Evolutionary conservation across 2,329 filamentous ascomycete genomes (phyloP), one percentile per base, ranked within the genome.

Genomic region (Alternaria brassicae): DNA sequence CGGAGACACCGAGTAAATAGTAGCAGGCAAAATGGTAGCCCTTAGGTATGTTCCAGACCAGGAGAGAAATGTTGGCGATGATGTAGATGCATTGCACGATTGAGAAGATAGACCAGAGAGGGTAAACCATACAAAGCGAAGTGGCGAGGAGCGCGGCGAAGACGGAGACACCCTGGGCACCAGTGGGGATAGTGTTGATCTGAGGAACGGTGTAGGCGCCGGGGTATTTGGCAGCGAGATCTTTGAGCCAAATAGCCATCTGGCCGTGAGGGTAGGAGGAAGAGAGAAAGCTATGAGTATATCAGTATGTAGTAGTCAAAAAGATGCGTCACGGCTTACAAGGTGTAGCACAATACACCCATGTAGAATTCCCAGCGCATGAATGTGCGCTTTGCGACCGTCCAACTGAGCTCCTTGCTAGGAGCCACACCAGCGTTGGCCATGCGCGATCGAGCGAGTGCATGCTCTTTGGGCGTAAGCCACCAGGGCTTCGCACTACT

Each of bases 201-300:
- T 84, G 78, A 0, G 79, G 77, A 0, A 85, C 76, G 0, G 80
- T 80, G 65, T 82, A 85, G 27, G 68, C 66, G 30, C 68, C 63
- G 3, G 68, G 69, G 21, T 67, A 63, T 51, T 73, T 75, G 2
- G 58, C 63, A 5, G 78, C 78, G 27, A 82, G 79, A 1, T 78
- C 77, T 58, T 84, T 84, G 39, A 85, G 78, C 83, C 83, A 85
- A 10, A 85, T 78, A 28, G 79, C 83, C 82, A 85, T 85, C 55
- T 85, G 84, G 0, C 72, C 68, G 3, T 73, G 65, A 0, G 81
- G 81, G 57, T 85, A 85, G 0, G 75, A 76, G 0, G 79, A 79
- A 6, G 66, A 74, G 1, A 72, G 50, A 56, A 72, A 69, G 55
- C 71, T 73, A 17, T 2, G 6, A 12, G 12, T 3, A 8, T 9